phyloP scores from a whole-genome alignment of 1,284 basidiomycete species.

The Malassezia equina region DNA sequence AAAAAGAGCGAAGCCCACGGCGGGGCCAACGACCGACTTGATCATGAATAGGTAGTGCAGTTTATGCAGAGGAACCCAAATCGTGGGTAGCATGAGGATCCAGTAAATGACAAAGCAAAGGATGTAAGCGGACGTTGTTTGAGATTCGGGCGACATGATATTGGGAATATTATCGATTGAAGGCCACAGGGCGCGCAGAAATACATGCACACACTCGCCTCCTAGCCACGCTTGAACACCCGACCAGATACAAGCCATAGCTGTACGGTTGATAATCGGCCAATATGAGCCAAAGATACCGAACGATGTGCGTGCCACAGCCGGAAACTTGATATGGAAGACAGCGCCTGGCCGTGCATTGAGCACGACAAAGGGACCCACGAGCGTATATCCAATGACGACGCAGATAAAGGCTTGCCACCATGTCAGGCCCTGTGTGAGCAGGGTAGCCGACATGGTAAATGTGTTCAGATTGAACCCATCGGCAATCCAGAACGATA shows the following conservation, averaged over 20 bases:
- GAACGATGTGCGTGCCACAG: constrained; percentile 61
- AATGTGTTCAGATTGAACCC: constrained; percentile 36
- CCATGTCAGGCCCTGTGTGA: constrained; percentile 25
- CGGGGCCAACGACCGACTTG: constrained; percentile 5
- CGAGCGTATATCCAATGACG: constrained; percentile 59
- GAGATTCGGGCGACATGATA: constrained; percentile 60
- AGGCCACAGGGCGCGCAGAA: constrained; percentile 58
- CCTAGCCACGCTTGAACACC: constrained; percentile 52
- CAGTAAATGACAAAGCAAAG: constrained; percentile 79
- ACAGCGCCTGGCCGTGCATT: constrained; percentile 64
- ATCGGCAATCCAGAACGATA: constrained; percentile 40
- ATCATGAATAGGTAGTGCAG: neutral
- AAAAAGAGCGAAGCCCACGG: constrained; percentile 1
- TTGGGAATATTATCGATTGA: constrained; percentile 63
- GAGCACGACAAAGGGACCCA: constrained; percentile 64
- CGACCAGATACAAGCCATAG: constrained; percentile 60
- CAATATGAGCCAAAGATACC: constrained; percentile 72
- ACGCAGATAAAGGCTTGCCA: constrained; percentile 34
- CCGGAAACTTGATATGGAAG: constrained; percentile 61
- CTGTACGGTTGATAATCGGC: constrained; percentile 65
- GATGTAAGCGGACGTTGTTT: constrained; percentile 62
- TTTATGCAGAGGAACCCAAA: neutral
- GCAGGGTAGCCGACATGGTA: constrained; percentile 9
- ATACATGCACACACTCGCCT: constrained; percentile 60
- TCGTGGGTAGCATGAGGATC: constrained; percentile 61